Base-by-base conservation (phyloP, 306 rosid genomes). In the Lagenaria siceraria region DNA sequence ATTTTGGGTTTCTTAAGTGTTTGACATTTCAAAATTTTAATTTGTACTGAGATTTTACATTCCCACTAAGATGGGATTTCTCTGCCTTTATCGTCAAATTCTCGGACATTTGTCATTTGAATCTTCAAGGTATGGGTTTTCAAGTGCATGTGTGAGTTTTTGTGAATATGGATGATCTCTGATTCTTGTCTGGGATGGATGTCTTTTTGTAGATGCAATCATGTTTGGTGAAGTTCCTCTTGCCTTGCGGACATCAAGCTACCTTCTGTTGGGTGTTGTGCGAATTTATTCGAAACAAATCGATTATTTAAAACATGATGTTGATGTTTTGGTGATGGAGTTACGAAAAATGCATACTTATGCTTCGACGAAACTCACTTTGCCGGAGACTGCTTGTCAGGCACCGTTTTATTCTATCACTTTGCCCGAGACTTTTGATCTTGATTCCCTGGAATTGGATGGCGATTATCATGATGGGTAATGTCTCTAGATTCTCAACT, bases 201-300 rank as follows among this genome's bases (percentile, higher is more conserved):
- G 69, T 70, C 25, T 81, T 51, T 38, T 80, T 76, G 63, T 54
- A 92, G 98, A 87, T 27, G 92, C 86, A 15, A 92, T 90, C 65
- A 90, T 95, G 96, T 95, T 84, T 83, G 97, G 97, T 0, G 97
- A 89, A 55, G 99, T 89, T 65, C 97, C 97, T 1, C 88, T 95
- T 9, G 99, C 99, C 2, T 78, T 92, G 68, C 83, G 97, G 77
- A 85, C 93, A 91, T 89, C 99, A 18, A 89, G 97, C 72, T 89
- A 86, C 80, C 99, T 95, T 79, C 86, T 95, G 8, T 51, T 92
- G 21, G 97, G 99, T 2, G 88, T 95, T 51, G 99, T 88, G 40
- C 87, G 97, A 68, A 92, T 95, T 84, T 95, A 95, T 86, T 88
- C 93, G 1, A 92, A 89, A 89, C 83, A 95, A 84, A 91, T 95